Evolutionary conservation across 805 yeast genomes (phyloP).

Genomic region (Wickerhamiella australiensis): DNA sequence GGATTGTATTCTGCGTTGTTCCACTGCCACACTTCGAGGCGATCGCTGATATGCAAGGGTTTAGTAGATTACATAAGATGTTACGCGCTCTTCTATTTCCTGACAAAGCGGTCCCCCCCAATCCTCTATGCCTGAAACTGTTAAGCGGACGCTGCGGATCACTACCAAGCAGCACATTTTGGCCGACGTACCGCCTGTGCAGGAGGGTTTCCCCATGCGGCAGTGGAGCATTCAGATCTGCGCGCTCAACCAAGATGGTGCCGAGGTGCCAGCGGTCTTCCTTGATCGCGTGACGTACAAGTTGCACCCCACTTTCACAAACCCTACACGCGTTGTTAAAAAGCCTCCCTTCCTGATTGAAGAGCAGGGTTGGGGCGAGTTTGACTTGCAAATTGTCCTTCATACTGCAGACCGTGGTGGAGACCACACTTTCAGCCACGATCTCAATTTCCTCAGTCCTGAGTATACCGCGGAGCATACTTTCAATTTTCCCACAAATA

Average conservation of each 20-base stretch:
- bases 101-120: conserved; percentile 1
- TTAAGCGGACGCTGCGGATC: conserved; percentile 76
- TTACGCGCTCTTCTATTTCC: neutral
- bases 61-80: neutral
- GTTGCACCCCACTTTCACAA: conserved; percentile 87
- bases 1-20: no score
- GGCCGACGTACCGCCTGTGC: conserved; percentile 71
- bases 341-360: conserved; percentile 75
- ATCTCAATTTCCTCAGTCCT: conserved; percentile 71
- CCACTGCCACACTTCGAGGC: no score
- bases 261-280: conserved; percentile 71
- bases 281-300: conserved; percentile 89
- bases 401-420: conserved; percentile 77
- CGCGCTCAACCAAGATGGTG: conserved; percentile 66
- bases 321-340: conserved; percentile 72
- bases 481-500: conserved; percentile 61
- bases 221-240: conserved; percentile 76
- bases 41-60: neutral
- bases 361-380: conserved; percentile 98
- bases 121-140: conserved; percentile 28
- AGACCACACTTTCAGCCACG: conserved; percentile 76
- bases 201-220: conserved; percentile 87
- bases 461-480: conserved; percentile 67
- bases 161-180: conserved; percentile 76
- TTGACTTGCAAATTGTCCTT: conserved; percentile 71